phyloP scores from a whole-genome alignment of 192 early-diverging fungal genomes.

The Rhizophlyctis rosea region DNA sequence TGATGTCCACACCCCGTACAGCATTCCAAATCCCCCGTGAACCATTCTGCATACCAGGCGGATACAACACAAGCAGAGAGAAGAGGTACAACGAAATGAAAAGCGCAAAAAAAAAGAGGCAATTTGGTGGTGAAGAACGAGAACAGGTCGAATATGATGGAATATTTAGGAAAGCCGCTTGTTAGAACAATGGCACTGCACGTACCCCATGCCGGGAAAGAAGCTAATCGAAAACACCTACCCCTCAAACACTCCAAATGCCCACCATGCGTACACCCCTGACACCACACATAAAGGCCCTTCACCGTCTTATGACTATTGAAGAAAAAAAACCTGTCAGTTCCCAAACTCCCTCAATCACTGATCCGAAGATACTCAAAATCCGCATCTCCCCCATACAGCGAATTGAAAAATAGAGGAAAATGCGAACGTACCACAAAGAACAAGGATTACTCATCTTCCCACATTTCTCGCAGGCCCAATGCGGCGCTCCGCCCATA shows the following conservation, averaged over 20 bases:
- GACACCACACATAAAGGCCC: constrained; percentile 76
- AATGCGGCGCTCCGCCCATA: constrained; percentile 42
- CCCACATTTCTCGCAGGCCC: constrained; percentile 69
- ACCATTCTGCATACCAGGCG: constrained; percentile 53
- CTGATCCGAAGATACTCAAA: constrained; percentile 1
- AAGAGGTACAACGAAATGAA: background rate
- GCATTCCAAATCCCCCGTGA: constrained; percentile 55
- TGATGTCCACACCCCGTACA: constrained; percentile 74
- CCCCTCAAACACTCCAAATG: constrained; percentile 64
- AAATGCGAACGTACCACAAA: constrained; percentile 63
- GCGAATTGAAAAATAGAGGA: too few relatives aligned
- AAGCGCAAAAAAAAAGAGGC: background rate
- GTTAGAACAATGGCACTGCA: too few relatives aligned
- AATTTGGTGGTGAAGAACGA: too few relatives aligned
- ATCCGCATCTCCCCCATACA: background rate
- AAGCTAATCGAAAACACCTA: too few relatives aligned
- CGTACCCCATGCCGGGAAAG: too few relatives aligned
- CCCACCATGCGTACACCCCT: constrained; percentile 77
- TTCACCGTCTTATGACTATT: constrained; percentile 66
- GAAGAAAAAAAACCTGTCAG: constrained; percentile 3
- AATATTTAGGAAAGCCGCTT: too few relatives aligned
- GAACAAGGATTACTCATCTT: constrained; percentile 63
- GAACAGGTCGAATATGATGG: too few relatives aligned
- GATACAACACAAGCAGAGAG: too few relatives aligned
- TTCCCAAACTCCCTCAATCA: background rate